Conservation (phyloP, 768 basidiomycete species). For the Pholiota molesta region DNA sequence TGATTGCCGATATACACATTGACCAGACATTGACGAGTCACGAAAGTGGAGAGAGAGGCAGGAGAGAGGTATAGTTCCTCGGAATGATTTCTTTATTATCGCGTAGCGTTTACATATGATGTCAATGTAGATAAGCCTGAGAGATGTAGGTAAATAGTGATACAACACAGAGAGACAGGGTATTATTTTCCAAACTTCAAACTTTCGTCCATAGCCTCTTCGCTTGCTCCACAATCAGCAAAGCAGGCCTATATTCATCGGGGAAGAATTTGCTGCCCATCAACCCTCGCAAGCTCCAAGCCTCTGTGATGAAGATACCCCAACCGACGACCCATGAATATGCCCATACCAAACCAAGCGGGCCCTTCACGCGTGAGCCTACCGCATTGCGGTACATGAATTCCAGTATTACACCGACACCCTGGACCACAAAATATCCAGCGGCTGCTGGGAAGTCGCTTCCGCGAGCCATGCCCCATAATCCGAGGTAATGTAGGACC, state of each 20-base stretch:
- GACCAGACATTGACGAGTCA: too few relatives aligned
- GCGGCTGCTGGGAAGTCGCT: conserved; percentile 43
- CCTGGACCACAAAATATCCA: conserved; percentile 62
- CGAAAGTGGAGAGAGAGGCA: background rate
- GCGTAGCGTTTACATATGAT: background rate
- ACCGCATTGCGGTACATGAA: conserved; percentile 43
- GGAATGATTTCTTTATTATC: background rate
- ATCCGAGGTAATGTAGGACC: conserved; percentile 57
- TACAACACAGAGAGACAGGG: background rate
- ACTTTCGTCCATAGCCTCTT: conserved; percentile 1
- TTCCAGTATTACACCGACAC: conserved; percentile 55
- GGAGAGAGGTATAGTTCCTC: background rate
- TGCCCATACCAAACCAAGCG: conserved; percentile 56
- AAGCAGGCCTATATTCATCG: conserved; percentile 35
- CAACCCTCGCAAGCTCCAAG: conserved; percentile 47
- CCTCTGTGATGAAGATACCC: conserved; percentile 53
- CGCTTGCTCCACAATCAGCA: conserved; percentile 22
- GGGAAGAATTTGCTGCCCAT: conserved; percentile 42
- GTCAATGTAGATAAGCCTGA: conserved; percentile 1
- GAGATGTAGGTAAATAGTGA: background rate
- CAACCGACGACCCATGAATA: conserved; percentile 47
- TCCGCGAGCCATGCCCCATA: conserved; percentile 62
- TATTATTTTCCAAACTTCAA: background rate
- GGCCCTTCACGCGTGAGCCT: conserved; percentile 50
- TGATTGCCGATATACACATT: background rate